These are phyloP conservation scores for Scheffersomyces amazonensis DNA, from an alignment of 805 yeast species.

Conservation along the genomic window DNA sequence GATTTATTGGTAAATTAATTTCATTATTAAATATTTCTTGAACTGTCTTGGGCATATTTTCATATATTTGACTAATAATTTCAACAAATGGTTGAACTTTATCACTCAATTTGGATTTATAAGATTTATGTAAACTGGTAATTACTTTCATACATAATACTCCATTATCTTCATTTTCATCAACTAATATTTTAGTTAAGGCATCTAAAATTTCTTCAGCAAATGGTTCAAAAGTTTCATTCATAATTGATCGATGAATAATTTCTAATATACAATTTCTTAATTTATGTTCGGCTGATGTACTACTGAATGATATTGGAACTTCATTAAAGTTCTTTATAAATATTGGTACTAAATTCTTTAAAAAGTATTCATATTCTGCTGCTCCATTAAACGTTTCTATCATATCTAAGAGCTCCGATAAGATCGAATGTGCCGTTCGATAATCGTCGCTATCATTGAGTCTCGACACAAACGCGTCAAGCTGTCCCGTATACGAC, in stretches of 20 bases:
- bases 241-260: conserved; percentile 76
- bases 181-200: conserved; percentile 56
- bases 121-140: conserved; percentile 82
- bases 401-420: conserved; percentile 82
- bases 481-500: conserved; percentile 57
- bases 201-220: conserved; percentile 58
- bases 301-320: conserved; percentile 68
- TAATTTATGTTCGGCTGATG: conserved; percentile 72
- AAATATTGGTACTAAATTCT: conserved; percentile 68
- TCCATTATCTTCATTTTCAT: conserved; percentile 95
- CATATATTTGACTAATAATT: conserved; percentile 71
- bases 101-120: conserved; percentile 62
- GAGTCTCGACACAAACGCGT: conserved; percentile 63
- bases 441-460: conserved; percentile 55
- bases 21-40: conserved; percentile 57
- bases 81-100: conserved; percentile 79
- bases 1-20: background rate
- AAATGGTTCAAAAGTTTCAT: conserved; percentile 74
- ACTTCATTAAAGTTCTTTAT: conserved; percentile 58
- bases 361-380: conserved; percentile 77
- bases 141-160: conserved; percentile 84
- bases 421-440: conserved; percentile 63
- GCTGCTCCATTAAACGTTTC: conserved; percentile 79
- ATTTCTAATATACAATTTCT: conserved; percentile 76
- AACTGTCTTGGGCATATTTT: conserved; percentile 74